Percentiles rank a stretch among this genome's conserved stretches.
phyloP scores from a whole-genome alignment of 352 stramenopile species.

The Pythium dissimile region DNA sequence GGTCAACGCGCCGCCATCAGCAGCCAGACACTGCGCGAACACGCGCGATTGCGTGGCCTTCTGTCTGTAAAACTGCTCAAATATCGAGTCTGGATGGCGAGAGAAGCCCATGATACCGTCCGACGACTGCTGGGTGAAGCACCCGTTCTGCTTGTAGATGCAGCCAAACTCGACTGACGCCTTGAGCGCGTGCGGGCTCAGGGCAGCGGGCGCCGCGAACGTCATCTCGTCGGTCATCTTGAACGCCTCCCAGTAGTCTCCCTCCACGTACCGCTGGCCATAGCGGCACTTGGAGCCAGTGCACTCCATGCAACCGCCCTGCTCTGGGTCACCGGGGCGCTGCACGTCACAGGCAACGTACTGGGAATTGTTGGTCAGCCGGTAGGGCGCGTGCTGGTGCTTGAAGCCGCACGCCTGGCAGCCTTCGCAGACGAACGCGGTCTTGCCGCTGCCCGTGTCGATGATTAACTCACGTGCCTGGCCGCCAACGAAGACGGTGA shows the following conservation, averaged over 20 bases:
- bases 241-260: slow-evolving; percentile 89
- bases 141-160: slow-evolving; percentile 87
- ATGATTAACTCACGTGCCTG: slow-evolving; percentile 90
- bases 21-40: slow-evolving; percentile 93
- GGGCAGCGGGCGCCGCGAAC: slow-evolving; percentile 25
- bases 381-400: slow-evolving; percentile 82
- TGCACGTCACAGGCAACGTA: slow-evolving; percentile 42
- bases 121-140: slow-evolving; percentile 91
- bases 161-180: slow-evolving; percentile 91
- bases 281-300: slow-evolving; percentile 82
- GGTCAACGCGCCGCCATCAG: slow-evolving; percentile 88
- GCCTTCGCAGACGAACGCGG: slow-evolving; percentile 92
- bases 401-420: slow-evolving; percentile 86
- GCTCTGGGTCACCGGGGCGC: slow-evolving; percentile 26
- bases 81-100: slow-evolving; percentile 83
- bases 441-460: slow-evolving; percentile 95
- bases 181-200: slow-evolving; percentile 17
- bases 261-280: slow-evolving; percentile 92
- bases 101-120: slow-evolving; percentile 98
- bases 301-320: slow-evolving; percentile 29
- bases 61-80: slow-evolving; percentile 87
- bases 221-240: slow-evolving; percentile 80
- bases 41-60: slow-evolving; percentile 79
- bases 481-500: slow-evolving; percentile 56
- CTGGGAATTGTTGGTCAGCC: slow-evolving; percentile 38